These are phyloP conservation scores for Excoecaria agallocha DNA, from an alignment of 345 rosid genomes.

Conservation along the genomic window DNA sequence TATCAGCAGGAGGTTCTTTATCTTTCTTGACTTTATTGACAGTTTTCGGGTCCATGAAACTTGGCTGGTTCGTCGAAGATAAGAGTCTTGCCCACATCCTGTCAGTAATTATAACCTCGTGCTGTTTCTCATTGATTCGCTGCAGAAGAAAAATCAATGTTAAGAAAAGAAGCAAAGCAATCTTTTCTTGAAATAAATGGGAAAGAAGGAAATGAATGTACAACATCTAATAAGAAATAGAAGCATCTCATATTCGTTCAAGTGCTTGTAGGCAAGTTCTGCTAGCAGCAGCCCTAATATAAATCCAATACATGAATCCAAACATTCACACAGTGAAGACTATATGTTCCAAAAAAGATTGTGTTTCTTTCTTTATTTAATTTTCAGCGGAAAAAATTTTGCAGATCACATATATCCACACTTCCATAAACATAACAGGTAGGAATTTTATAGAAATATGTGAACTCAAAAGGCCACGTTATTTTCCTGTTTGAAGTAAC, in stretches of 20 bases:
- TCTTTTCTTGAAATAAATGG: too few species aligned
- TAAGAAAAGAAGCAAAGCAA: not conserved
- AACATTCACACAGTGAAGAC: too few species aligned
- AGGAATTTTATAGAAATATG: not conserved
- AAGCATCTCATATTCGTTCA: not conserved
- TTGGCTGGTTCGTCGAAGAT: conserved; percentile 71
- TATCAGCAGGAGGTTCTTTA: conserved; percentile 16
- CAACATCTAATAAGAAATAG: not conserved
- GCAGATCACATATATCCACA: not conserved
- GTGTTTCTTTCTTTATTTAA: too few species aligned
- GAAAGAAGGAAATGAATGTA: too few species aligned
- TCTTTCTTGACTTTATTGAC: conserved; percentile 15
- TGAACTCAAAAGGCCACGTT: not conserved
- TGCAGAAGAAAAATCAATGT: conserved; percentile 18
- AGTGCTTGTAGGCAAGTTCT: not conserved
- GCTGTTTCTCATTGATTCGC: conserved; percentile 58
- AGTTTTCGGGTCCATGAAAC: conserved; percentile 45
- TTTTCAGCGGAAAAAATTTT: too few species aligned
- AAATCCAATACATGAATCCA: too few species aligned
- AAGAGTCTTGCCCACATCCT: conserved; percentile 84
- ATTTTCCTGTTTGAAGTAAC: too few species aligned
- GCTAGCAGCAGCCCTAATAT: too few species aligned
- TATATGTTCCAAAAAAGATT: too few species aligned
- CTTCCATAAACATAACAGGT: not conserved
- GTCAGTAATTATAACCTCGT: conserved; percentile 65